These are phyloP conservation scores for Fusarium sp. DNA, from an alignment of 2,329 filamentous ascomycete species.

Conservation along the genomic window DNA sequence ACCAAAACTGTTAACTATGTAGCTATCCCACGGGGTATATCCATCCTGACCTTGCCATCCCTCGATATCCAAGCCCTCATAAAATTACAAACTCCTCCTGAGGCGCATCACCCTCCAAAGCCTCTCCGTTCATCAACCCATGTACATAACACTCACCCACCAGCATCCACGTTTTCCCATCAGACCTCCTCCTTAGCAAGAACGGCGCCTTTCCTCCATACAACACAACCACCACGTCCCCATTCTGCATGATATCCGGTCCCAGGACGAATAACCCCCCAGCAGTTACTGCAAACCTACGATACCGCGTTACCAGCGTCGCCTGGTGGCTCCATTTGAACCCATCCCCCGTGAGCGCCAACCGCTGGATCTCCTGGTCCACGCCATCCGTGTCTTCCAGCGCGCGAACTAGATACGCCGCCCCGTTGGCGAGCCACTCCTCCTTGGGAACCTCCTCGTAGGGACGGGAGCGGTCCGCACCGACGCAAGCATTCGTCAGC, in stretches of 20 bases:
- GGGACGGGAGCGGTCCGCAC: conserved; percentile 43
- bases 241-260: conserved; percentile 45
- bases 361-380: conserved; percentile 37
- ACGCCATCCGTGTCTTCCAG: conserved; percentile 20
- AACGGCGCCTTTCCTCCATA: conserved; percentile 51
- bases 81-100: conserved; percentile 49
- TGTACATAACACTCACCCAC: conserved; percentile 54
- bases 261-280: conserved; percentile 50
- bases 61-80: conserved; percentile 28
- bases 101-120: conserved; percentile 33
- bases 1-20: background rate
- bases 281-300: conserved; percentile 49
- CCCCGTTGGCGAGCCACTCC: conserved; percentile 48
- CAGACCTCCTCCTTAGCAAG: conserved; percentile 39
- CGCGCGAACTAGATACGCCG: conserved; percentile 48
- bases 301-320: conserved; percentile 49
- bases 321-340: conserved; percentile 53
- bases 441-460: conserved; percentile 40
- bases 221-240: conserved; percentile 49
- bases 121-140: conserved; percentile 53
- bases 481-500: conserved; percentile 49
- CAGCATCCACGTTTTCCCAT: conserved; percentile 40
- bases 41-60: background rate
- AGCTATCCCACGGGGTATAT: background rate
- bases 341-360: conserved; percentile 45